Percentiles rank a stretch among this genome's conserved stretches.
phyloP scores from a whole-genome alignment of 768 basidiomycete species.

The Lactifluus echinatus region DNA sequence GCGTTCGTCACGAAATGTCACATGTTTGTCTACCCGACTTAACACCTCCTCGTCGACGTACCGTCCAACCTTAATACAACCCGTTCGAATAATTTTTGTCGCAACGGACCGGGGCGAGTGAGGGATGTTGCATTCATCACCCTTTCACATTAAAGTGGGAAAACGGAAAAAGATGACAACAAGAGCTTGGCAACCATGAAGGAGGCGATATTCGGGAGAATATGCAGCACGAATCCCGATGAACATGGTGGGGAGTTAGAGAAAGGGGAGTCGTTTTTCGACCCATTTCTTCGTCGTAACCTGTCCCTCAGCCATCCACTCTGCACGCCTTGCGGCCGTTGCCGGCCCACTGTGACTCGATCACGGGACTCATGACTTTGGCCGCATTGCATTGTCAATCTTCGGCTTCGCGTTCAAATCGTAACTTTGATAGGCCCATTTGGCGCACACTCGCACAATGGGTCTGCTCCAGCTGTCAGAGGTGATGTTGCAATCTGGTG shows the following conservation, averaged over 20 bases:
- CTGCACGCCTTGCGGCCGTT: conserved; percentile 18
- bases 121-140: neutral
- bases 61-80: conserved; percentile 1
- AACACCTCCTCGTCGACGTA: conserved; percentile 15
- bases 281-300: conserved; percentile 18
- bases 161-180: neutral
- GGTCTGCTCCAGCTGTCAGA: neutral
- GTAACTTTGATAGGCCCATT: neutral
- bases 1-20: conserved; percentile 16
- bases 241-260: conserved; percentile 14
- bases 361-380: conserved; percentile 2
- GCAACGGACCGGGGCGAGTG: conserved; percentile 2
- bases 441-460: neutral
- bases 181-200: neutral
- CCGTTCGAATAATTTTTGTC: conserved; percentile 1
- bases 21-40: neutral
- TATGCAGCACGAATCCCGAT: conserved; percentile 4
- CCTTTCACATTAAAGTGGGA: conserved; percentile 4
- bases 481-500: neutral
- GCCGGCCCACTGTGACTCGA: conserved; percentile 13
- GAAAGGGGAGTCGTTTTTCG: conserved; percentile 13
- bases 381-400: too few species aligned
- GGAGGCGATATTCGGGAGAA: conserved; percentile 1
- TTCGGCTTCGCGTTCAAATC: neutral
- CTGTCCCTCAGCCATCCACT: conserved; percentile 11